Evolutionary conservation across 2,329 filamentous ascomycete genomes (phyloP).

Genomic region (Sporothrix phasma): DNA sequence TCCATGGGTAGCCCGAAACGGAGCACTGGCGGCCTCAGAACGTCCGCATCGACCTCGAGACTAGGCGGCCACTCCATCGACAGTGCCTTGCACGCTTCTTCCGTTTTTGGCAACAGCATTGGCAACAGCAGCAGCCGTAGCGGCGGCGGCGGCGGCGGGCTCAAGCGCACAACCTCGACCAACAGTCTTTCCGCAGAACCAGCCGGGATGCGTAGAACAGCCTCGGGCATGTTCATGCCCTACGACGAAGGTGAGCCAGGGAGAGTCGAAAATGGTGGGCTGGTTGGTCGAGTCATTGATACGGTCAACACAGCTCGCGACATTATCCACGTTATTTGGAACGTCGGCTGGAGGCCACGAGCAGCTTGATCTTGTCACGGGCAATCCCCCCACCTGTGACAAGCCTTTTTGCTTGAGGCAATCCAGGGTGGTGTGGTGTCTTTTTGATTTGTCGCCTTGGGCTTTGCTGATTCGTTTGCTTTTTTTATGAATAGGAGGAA

Average conservation of each 20-base stretch:
- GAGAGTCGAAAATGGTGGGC: constrained; percentile 46
- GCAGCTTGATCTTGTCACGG: too few species aligned
- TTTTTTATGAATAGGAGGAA: constrained; percentile 18
- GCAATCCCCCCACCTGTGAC: not conserved
- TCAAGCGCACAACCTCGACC: constrained; percentile 41
- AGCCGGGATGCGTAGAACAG: constrained; percentile 62
- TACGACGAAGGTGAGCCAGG: constrained; percentile 62
- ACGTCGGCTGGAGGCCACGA: constrained; percentile 54
- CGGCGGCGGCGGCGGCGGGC: constrained; percentile 21
- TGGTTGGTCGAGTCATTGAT: constrained; percentile 72
- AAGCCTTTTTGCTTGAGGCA: not conserved
- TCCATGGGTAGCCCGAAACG: constrained; percentile 12
- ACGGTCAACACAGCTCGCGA: constrained; percentile 65
- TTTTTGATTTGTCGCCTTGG: constrained; percentile 3
- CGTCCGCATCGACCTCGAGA: constrained; percentile 15
- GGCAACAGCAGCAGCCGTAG: not conserved
- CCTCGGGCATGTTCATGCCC: constrained; percentile 87
- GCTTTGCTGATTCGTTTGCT: constrained; percentile 16
- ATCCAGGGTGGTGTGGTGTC: not conserved
- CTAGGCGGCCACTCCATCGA: not conserved
- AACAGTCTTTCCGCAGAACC: constrained; percentile 41
- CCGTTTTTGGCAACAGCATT: constrained; percentile 12
- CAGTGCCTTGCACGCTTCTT: constrained; percentile 1
- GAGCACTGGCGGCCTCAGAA: constrained; percentile 8
- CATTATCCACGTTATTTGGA: constrained; percentile 63